Evolutionary conservation across 306 rosid genomes (phyloP).

Genomic region (Cicer pinnatifidum): DNA sequence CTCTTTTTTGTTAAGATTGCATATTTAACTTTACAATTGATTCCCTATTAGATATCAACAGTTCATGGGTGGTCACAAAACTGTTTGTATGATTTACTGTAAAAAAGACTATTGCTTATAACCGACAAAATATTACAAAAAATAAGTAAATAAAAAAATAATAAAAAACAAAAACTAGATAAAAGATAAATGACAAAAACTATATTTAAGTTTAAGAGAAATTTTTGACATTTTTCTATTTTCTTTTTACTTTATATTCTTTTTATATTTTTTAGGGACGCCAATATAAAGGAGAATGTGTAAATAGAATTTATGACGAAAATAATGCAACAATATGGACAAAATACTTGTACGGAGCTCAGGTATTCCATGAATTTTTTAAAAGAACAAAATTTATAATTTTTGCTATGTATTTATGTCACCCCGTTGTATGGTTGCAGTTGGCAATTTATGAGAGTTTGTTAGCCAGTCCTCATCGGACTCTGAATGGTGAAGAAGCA

Average conservation of each 20-base stretch:
- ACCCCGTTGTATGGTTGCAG: slow-evolving; percentile 53
- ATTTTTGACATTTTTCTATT: slow-evolving; percentile 33
- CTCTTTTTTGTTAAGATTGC: too few species aligned
- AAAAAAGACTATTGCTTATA: too few species aligned
- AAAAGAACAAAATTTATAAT: slow-evolving; percentile 15
- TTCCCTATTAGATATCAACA: too few species aligned
- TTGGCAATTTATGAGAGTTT: slow-evolving; percentile 86
- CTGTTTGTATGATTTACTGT: too few species aligned
- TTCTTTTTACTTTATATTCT: background rate
- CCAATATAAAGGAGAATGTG: slow-evolving; percentile 83
- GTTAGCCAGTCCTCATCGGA: slow-evolving; percentile 90
- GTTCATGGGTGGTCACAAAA: too few species aligned
- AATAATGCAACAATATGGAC: slow-evolving; percentile 81
- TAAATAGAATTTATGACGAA: slow-evolving; percentile 76
- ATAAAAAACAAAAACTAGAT: too few species aligned
- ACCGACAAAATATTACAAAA: too few species aligned
- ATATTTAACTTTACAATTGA: too few species aligned
- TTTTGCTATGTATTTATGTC: slow-evolving; percentile 39
- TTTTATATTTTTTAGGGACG: slow-evolving; percentile 74
- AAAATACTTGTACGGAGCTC: slow-evolving; percentile 80
- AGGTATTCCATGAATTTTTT: slow-evolving; percentile 62
- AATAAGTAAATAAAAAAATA: too few species aligned
- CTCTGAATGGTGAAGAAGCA: slow-evolving; percentile 91
- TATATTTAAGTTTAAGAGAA: too few species aligned
- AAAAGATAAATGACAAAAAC: too few species aligned